A percentile compares a stretch with the other conserved stretches of the same genome.
Evolutionary conservation across 306 rosid species (phyloP).

Genomic region (Prunus fruticosa): DNA sequence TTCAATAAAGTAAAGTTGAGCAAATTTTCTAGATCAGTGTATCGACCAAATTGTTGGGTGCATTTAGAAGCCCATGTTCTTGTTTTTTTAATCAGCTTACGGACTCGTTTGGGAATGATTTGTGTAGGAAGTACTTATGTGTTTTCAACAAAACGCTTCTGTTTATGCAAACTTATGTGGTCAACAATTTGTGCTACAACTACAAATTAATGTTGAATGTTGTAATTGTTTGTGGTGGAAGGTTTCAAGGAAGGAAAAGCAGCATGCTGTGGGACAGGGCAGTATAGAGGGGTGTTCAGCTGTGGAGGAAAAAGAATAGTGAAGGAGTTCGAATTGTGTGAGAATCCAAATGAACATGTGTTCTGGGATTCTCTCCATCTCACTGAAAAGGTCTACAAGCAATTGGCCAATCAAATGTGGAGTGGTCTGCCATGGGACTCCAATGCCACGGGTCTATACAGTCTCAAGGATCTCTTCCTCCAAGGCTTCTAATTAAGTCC

Average conservation of each 20-base stretch:
- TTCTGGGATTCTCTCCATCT: slow-evolving; percentile 90
- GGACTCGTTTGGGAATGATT: no score
- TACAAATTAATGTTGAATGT: not conserved
- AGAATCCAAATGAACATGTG: slow-evolving; percentile 46
- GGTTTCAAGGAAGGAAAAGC: slow-evolving; percentile 71
- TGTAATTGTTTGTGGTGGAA: slow-evolving; percentile 15
- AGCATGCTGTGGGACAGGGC: slow-evolving; percentile 88
- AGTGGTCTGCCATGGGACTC: slow-evolving; percentile 21
- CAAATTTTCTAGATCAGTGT: no score
- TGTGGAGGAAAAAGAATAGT: slow-evolving; percentile 82
- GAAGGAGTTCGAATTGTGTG: slow-evolving; percentile 54
- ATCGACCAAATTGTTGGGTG: no score
- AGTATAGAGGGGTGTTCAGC: slow-evolving; percentile 54
- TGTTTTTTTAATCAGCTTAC: no score
- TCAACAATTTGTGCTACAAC: not conserved
- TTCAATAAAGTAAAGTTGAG: no score
- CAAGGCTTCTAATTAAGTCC: slow-evolving; percentile 16
- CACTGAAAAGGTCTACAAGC: slow-evolving; percentile 63
- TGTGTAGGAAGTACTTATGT: no score
- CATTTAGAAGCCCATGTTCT: no score
- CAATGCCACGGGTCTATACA: slow-evolving; percentile 31
- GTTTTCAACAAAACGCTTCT: no score
- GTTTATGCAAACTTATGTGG: not conserved
- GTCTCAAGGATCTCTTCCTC: slow-evolving; percentile 57
- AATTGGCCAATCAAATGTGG: slow-evolving; percentile 66